A percentile compares a stretch with the other conserved stretches of the same genome.
These are phyloP conservation scores for Aschersonia sp. DNA, from an alignment of 2,329 filamentous ascomycete species.

Conservation along the genomic window DNA sequence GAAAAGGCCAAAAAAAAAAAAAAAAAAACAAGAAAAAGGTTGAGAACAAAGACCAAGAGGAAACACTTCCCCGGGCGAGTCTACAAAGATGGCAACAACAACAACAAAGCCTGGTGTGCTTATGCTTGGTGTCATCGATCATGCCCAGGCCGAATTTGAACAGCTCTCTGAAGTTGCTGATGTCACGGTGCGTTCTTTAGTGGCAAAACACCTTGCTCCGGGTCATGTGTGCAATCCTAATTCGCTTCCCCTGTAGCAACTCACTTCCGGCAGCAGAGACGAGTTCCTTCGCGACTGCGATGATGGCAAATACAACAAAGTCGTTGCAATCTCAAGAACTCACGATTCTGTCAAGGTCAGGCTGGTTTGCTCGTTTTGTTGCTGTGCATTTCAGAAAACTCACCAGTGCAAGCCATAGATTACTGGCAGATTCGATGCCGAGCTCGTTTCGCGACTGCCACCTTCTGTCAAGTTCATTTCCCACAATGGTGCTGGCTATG, in stretches of 20 bases:
- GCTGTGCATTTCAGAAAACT: background rate
- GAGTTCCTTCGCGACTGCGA: constrained; percentile 30
- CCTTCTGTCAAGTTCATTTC: constrained; percentile 25
- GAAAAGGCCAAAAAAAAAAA: background rate
- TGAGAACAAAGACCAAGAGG: no score
- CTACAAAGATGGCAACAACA: background rate
- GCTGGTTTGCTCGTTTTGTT: no score
- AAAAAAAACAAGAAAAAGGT: no score
- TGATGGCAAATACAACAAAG: constrained; percentile 39
- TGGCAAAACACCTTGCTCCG: background rate
- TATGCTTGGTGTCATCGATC: constrained; percentile 8
- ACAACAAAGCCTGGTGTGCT: constrained; percentile 5
- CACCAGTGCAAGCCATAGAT: constrained; percentile 14
- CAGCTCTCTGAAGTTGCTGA: constrained; percentile 6
- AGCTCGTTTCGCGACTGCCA: constrained; percentile 36
- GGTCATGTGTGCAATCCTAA: background rate
- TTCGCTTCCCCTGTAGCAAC: constrained; percentile 3
- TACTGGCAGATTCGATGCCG: constrained; percentile 48
- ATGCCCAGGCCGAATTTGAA: constrained; percentile 7
- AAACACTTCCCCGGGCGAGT: background rate
- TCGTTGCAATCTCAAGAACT: constrained; percentile 45
- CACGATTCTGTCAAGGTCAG: constrained; percentile 13
- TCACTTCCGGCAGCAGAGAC: constrained; percentile 5
- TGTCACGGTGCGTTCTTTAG: constrained; percentile 4
- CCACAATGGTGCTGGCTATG: constrained; percentile 42